phyloP scores from a whole-genome alignment of 352 stramenopile species.

The Globisporangium cederbergense region DNA sequence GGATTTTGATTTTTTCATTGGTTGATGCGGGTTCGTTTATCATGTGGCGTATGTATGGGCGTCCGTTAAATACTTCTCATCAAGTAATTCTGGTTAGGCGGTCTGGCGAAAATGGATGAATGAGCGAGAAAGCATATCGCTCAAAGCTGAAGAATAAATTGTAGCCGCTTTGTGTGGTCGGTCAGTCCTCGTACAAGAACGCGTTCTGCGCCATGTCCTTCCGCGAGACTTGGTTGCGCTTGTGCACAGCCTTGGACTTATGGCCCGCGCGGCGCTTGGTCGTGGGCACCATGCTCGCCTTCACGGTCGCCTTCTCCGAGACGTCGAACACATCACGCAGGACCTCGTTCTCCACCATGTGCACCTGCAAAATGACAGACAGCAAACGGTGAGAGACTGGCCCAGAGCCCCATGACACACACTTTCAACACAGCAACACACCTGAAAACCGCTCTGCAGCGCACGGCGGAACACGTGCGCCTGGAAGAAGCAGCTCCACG shows the following conservation, averaged over 20 bases:
- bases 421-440: slow-evolving; percentile 14
- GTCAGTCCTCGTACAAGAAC: slow-evolving; percentile 63
- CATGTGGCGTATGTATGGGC: not conserved
- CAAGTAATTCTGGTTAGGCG: no score
- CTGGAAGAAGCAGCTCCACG: slow-evolving; percentile 66
- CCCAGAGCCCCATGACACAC: not conserved
- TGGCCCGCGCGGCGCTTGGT: slow-evolving; percentile 42
- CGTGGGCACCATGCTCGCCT: slow-evolving; percentile 44
- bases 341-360: slow-evolving; percentile 54
- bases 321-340: slow-evolving; percentile 65
- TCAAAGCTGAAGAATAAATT: not conserved
- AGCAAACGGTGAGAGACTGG: not conserved
- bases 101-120: no score
- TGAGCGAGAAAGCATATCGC: not conserved
- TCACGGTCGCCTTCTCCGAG: slow-evolving; percentile 40
- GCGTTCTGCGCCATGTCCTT: slow-evolving; percentile 57
- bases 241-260: slow-evolving; percentile 49
- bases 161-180: not conserved
- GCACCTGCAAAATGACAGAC: slow-evolving; percentile 21
- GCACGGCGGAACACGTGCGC: slow-evolving; percentile 53
- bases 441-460: slow-evolving; percentile 57
- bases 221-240: slow-evolving; percentile 49
- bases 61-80: no score
- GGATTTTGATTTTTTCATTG: not conserved
- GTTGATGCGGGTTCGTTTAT: not conserved